Base-by-base conservation (phyloP, 1,139 yeast species). In the Torulaspora pretoriensis region DNA sequence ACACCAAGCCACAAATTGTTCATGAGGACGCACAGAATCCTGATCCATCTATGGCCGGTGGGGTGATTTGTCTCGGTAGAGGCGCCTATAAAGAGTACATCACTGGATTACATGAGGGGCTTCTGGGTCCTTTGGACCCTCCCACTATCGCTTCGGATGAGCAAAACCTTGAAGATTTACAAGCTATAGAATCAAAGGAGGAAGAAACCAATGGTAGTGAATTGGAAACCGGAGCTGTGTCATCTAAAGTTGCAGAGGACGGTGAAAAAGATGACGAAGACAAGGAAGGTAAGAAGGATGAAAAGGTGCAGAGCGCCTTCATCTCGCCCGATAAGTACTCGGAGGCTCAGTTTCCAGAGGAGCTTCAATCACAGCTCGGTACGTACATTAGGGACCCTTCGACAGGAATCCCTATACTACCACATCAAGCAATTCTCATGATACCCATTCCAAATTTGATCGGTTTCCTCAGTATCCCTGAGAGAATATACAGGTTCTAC, bases 11-110 rank as follows among this genome's bases (percentile, higher is more conserved):
- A 2, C 52, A 55, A 17, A 63, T 75, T 2, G 56, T 68, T 5
- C 61, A 70, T 45, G 83, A 80, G 46, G 87, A 81, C 57, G 65
- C 74, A 0, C 36, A 60, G 8, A 64, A 60, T 10, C 50, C 52
- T 19, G 69, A 72, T 50, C 73, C 73, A 6, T 59, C 64, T 8
- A 64, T 71, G 24, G 77, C 83, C 7, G 97, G 97, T 16, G 98
- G 98, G 40, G 83, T 89, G 10, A 76, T 94, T 19, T 87, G 97
- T 64, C 70, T 94, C 26, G 99, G 99, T 2, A 75, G 99, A 62
- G 98, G 98, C 46, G 92, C 97, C 0, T 92, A 79, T 65, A 92
- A 90, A 64, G 99, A 94, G 69, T 94, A 87, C 61, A 65, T 94
- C 46, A 76, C 78, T 42, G 99, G 98, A 6, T 65, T 94, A 8